A percentile compares a stretch with the other conserved stretches of the same genome.
phyloP scores from a whole-genome alignment of 768 basidiomycete genomes.

The Suillus discolor region DNA sequence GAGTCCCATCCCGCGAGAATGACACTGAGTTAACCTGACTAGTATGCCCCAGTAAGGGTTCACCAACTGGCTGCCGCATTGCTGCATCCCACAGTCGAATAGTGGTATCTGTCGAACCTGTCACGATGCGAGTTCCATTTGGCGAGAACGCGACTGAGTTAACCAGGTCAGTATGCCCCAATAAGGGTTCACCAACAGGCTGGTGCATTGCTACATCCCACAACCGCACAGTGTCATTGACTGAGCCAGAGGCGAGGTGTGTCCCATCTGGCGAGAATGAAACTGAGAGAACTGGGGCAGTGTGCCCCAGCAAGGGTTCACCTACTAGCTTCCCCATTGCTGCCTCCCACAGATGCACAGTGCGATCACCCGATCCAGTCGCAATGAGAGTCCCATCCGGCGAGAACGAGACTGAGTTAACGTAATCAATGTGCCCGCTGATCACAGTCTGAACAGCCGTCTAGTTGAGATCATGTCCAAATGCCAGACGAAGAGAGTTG shows the following conservation, averaged over 20 bases:
- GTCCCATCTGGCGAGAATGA: conserved; percentile 4
- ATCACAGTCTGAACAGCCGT: background rate
- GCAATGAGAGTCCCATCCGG: conserved; percentile 6
- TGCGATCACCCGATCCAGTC: background rate
- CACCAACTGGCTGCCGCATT: background rate
- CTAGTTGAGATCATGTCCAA: background rate
- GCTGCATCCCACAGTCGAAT: conserved; percentile 10
- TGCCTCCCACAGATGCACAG: conserved; percentile 7
- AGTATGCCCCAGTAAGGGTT: conserved; percentile 14
- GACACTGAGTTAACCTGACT: conserved; percentile 13
- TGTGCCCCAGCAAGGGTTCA: conserved; percentile 2
- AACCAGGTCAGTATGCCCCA: conserved; percentile 4
- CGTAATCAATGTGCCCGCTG: background rate
- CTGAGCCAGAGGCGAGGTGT: background rate
- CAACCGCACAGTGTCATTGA: background rate
- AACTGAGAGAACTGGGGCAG: background rate
- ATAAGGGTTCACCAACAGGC: background rate
- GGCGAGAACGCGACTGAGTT: conserved; percentile 16
- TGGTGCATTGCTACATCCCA: conserved; percentile 1
- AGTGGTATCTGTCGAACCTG: conserved; percentile 5
- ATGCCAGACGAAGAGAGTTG: conserved; percentile 3
- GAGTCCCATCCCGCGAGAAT: conserved; percentile 20
- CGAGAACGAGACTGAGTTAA: background rate
- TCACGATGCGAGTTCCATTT: conserved; percentile 10
- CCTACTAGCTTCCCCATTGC: background rate